phyloP scores from a whole-genome alignment of 768 basidiomycete species.

The Hericium coralloides region DNA sequence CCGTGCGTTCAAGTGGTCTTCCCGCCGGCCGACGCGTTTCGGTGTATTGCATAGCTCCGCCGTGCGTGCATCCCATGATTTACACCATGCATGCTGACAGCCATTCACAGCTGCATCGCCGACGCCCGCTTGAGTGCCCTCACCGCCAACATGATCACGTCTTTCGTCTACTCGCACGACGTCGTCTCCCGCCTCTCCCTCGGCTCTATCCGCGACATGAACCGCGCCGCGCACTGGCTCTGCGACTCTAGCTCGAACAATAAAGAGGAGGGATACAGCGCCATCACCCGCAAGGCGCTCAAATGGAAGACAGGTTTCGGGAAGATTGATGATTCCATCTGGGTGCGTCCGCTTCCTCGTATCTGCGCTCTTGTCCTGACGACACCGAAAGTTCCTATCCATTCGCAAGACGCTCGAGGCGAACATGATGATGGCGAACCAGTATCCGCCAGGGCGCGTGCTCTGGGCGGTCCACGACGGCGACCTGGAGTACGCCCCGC shows the following conservation, averaged over 20 bases:
- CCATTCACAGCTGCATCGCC: constrained; percentile 42
- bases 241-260: constrained; percentile 52
- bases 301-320: constrained; percentile 57
- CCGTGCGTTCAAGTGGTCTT: constrained; percentile 56
- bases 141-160: constrained; percentile 55
- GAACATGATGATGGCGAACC: constrained; percentile 63
- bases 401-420: constrained; percentile 80
- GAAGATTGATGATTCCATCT: constrained; percentile 36
- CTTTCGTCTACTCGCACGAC: constrained; percentile 79
- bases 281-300: constrained; percentile 39
- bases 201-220: constrained; percentile 68
- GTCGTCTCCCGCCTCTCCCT: constrained; percentile 72
- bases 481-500: constrained; percentile 53
- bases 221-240: constrained; percentile 70
- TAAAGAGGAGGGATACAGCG: constrained; percentile 30
- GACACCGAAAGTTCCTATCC: constrained; percentile 53
- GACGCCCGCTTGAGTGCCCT: constrained; percentile 53
- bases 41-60: constrained; percentile 75
- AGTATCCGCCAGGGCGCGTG: constrained; percentile 72
- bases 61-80: constrained; percentile 35
- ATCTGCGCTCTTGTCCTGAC: not conserved
- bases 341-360: not conserved
- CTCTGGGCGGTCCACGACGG: constrained; percentile 73
- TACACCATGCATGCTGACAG: not conserved
- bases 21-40: constrained; percentile 57